Evolutionary conservation across 768 basidiomycete species (phyloP), one percentile per base, ranked within the genome.

Genomic region (Boletus barrowsii): DNA sequence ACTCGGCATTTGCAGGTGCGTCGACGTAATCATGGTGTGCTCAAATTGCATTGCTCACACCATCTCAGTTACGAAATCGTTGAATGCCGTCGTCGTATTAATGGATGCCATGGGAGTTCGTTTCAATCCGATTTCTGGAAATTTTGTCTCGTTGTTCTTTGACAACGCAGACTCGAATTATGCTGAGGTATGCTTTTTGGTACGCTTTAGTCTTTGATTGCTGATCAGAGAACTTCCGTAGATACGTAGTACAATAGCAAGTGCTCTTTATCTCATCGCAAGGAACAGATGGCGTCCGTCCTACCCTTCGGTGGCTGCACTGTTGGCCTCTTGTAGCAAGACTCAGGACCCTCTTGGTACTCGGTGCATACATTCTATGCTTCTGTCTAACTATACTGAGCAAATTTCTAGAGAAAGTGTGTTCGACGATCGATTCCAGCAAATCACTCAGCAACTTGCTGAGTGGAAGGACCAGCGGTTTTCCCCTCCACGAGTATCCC

Each of bases 1-100:
- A 90, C 59, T 96, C 92, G 29, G 90, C 91, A 3, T 97, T 97
- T 68, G 81, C 86, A 59, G 87, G 92, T 90, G 73, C 66, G 83
- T 75, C 33, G 18, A 32, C 36, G 32, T 40, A 40, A 57, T 18
- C 44, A 18, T 20, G 40, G 15, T 7, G 10, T 29, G 29, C 29
- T 24, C 13, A 11, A 11, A 41, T 7, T 41, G 17, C 32, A 55
- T 48, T 33, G 20, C 53, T 69, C 26, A 62, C 44, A 35, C 42
- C 29, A 47, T 48, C 54, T 22, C 63, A 93, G 92, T 91, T 78
- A 87, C 79, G 60, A 93, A 93, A 65, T 73, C 88, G 1, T 73
- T 94, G 6, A 76, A 82, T 35, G 69, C 88, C 10, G 77, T 90
- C 56, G 81, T 82, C 17, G 80, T 83, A 24, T 68, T 93, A 51